phyloP scores from a whole-genome alignment of 352 stramenopile genomes.

The Phytophthora cactorum region DNA sequence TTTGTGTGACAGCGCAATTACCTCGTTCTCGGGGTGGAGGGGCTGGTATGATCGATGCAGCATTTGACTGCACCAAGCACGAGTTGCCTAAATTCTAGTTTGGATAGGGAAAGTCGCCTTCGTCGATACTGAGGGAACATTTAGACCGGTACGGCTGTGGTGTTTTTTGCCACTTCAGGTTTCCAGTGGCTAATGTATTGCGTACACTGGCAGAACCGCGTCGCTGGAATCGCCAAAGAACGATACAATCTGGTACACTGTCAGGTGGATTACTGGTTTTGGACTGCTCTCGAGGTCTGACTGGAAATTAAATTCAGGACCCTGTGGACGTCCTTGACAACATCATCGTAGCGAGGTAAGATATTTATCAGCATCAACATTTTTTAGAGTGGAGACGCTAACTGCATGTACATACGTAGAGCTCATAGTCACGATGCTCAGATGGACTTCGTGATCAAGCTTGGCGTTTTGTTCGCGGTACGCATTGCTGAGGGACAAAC shows the following conservation, averaged over 20 bases:
- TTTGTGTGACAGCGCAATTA: constrained; percentile 88
- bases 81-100: constrained; percentile 6
- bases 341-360: constrained; percentile 90
- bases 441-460: constrained; percentile 88
- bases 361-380: background rate
- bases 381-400: background rate
- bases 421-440: constrained; percentile 89
- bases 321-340: constrained; percentile 93
- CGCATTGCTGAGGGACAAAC: background rate
- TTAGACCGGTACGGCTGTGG: constrained; percentile 68
- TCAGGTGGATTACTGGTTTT: background rate
- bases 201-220: constrained; percentile 55
- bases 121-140: constrained; percentile 94
- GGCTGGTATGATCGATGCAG: constrained; percentile 48
- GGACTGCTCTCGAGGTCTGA: background rate
- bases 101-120: constrained; percentile 80
- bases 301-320: constrained; percentile 41
- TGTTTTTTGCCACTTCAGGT: background rate
- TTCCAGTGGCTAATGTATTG: background rate
- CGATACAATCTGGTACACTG: constrained; percentile 71
- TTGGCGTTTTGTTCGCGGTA: constrained; percentile 77
- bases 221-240: constrained; percentile 85
- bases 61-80: background rate
- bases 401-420: constrained; percentile 35
- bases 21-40: constrained; percentile 81